Conservation (phyloP, 768 basidiomycete species). For the Mycena venus region DNA sequence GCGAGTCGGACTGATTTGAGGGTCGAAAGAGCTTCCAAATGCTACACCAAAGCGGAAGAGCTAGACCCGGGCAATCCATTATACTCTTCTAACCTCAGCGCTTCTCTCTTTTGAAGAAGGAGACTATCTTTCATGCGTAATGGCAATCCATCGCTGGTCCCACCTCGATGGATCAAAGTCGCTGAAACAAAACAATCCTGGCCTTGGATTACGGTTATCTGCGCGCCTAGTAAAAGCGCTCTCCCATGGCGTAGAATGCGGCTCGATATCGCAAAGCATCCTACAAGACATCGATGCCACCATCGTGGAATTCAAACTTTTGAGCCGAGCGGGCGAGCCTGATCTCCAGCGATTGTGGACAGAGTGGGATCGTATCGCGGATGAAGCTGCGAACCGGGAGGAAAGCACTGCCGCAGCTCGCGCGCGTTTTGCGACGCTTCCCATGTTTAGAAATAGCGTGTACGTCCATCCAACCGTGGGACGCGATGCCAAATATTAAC, state of each 20-base stretch:
- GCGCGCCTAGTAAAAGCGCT: conserved; percentile 8
- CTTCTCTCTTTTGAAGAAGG: conserved; percentile 22
- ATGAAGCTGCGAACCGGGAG: neutral
- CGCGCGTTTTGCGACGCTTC: conserved; percentile 9
- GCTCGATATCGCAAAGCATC: neutral
- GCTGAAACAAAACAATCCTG: neutral
- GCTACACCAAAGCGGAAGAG: conserved; percentile 11
- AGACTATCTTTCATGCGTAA: conserved; percentile 11
- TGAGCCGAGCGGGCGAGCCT: neutral
- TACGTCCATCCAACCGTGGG: neutral
- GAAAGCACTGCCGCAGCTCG: neutral
- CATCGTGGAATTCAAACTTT: neutral
- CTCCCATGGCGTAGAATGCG: neutral
- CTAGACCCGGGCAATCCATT: conserved; percentile 4
- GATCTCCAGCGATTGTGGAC: neutral
- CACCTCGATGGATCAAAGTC: neutral
- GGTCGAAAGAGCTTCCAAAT: conserved; percentile 11
- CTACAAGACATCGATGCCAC: conserved; percentile 1
- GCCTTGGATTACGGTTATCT: neutral
- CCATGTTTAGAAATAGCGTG: conserved; percentile 17
- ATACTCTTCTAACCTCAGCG: conserved; percentile 9
- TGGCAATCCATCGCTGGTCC: conserved; percentile 16
- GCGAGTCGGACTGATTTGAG: neutral
- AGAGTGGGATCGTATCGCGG: conserved; percentile 8
- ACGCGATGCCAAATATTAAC: neutral